A percentile compares a stretch with the other conserved stretches of the same genome.
phyloP scores from a whole-genome alignment of 108 stramenopile genomes.

The Nitzschia palea region DNA sequence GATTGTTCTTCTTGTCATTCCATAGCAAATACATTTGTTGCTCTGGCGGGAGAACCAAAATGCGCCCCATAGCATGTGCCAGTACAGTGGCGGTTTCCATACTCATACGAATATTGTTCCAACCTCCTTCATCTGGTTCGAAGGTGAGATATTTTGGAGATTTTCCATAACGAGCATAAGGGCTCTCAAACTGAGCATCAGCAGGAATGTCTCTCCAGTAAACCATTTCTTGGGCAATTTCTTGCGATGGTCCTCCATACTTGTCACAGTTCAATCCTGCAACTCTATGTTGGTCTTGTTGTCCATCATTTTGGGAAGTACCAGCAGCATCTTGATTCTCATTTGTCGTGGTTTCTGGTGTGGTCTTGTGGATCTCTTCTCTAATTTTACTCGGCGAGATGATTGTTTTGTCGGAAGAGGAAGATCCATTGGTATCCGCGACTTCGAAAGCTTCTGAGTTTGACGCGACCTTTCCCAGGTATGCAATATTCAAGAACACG shows the following conservation, averaged over 20 bases:
- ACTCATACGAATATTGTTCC: slow-evolving; percentile 95
- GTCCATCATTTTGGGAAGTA: not conserved
- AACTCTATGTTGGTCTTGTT: slow-evolving; percentile 14
- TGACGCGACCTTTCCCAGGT: slow-evolving; percentile 1
- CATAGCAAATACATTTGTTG: slow-evolving; percentile 58
- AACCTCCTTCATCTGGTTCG: slow-evolving; percentile 91
- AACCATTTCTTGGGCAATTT: slow-evolving; percentile 68
- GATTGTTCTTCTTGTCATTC: slow-evolving; percentile 47
- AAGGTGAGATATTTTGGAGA: slow-evolving; percentile 79
- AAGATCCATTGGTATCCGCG: too few species aligned
- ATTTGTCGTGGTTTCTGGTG: not conserved
- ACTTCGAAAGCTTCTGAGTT: too few species aligned
- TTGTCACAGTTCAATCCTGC: slow-evolving; percentile 43
- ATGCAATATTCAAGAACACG: not conserved
- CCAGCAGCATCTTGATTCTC: not conserved
- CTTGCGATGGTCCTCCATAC: slow-evolving; percentile 44
- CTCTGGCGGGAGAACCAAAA: slow-evolving; percentile 86
- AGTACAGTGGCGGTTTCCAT: slow-evolving; percentile 86
- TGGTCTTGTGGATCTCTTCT: not conserved
- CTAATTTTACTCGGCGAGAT: not conserved
- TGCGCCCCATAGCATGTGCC: slow-evolving; percentile 89
- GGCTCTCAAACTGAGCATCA: slow-evolving; percentile 60
- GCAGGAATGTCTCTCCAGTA: slow-evolving; percentile 80
- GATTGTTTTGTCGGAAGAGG: too few species aligned
- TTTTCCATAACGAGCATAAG: slow-evolving; percentile 30